Percentiles rank a stretch among this genome's conserved stretches.
Conservation (phyloP, 2,329 filamentous ascomycete species). For the Fusarium nematophilum region DNA sequence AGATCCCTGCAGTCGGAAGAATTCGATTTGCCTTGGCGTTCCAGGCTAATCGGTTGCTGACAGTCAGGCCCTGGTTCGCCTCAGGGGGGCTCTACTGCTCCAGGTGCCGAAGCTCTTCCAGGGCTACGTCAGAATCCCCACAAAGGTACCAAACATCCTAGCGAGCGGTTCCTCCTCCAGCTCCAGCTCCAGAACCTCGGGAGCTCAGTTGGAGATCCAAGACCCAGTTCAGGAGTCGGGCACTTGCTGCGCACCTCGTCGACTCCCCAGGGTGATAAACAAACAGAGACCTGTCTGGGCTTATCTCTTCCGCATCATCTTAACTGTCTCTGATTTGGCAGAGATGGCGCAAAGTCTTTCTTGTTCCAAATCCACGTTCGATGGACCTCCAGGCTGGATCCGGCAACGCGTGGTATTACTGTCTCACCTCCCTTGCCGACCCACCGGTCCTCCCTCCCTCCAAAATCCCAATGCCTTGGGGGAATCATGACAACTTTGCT, state of each 20-base stretch:
- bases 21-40: conserved; percentile 1
- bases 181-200: neutral
- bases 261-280: too few species aligned
- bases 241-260: too few species aligned
- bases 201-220: neutral
- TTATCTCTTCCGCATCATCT: neutral
- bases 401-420: conserved; percentile 19
- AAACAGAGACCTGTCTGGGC: neutral
- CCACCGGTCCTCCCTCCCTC: conserved; percentile 6
- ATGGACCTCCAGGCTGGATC: conserved; percentile 2
- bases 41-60: neutral
- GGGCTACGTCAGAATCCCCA: conserved; percentile 17
- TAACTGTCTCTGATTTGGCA: neutral
- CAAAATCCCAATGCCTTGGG: neutral
- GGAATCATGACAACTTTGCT: conserved; percentile 10
- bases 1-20: too few species aligned
- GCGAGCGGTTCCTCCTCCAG: too few species aligned
- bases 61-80: neutral
- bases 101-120: conserved; percentile 1
- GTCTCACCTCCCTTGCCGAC: conserved; percentile 22
- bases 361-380: neutral
- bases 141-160: neutral
- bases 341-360: neutral
- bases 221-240: neutral
- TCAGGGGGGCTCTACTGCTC: neutral